Evolutionary conservation across 75 land plant genomes (phyloP), one percentile per base, ranked within the genome.

Genomic region (Sequoia sempervirens): DNA sequence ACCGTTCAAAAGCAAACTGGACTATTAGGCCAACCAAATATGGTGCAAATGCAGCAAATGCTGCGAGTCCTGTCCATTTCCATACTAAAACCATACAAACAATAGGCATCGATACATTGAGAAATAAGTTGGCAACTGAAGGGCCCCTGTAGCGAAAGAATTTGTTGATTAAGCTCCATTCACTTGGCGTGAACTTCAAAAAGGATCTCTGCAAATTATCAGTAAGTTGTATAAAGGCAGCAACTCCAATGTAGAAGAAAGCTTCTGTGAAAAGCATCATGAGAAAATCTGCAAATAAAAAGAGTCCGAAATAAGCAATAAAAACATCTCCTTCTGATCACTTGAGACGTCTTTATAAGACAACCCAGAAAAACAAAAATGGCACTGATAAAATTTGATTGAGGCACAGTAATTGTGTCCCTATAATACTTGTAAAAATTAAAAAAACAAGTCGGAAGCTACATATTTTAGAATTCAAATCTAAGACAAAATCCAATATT

Each of bases 51-150:
- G 97, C 96, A 70, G 99, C 99, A 54, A 94, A 92, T 58, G 97
- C 97, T 74, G 99, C 99, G 12, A 97, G 99, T 32, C 99, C 99
- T 56, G 97, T 95, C 94, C 95, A 96, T 43, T 95, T 93, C 99
- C 99, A 96, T 46, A 95, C 97, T 47, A 95, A 82, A 37, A 89
- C 95, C 89, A 95, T 95, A 52, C 94, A 89, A 53, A 91, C 91
- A 82, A 95, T 82, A 46, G 99, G 96, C 61, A 95, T 90, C 81
- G 90, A 82, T 72, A 95, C 86, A 61, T 90, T 93, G 36, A 96
- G 92, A 13, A 88, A 90, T 78, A 93, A 83, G 17, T 89, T 88
- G 13, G 90, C 91, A n/a, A 89, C 91, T 83, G 95, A 89, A 76
- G 97, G 88, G 11, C 92, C 83, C 28, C 91, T 88, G 79, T 90